Conservation (phyloP, 208 protist genomes). For the Leishmania braziliensis region DNA sequence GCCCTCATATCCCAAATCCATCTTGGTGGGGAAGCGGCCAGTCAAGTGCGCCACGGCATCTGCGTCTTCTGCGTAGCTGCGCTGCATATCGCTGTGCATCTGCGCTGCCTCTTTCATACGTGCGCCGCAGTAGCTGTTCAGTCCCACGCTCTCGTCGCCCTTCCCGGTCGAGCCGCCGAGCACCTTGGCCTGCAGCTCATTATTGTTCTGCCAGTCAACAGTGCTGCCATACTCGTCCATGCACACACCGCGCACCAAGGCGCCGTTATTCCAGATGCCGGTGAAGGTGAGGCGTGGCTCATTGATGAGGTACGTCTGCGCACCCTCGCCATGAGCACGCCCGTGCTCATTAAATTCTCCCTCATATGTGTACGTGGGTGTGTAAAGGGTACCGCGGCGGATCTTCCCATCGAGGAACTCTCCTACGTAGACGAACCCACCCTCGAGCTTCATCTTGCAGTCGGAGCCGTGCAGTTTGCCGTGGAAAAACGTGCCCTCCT, state of each 20-base stretch:
- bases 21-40: conserved; percentile 66
- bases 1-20: conserved; percentile 90
- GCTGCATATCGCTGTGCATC: conserved; percentile 69
- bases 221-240: conserved; percentile 84
- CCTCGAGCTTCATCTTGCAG: conserved; percentile 91
- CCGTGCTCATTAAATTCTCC: conserved; percentile 91
- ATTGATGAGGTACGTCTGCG: conserved; percentile 86
- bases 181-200: conserved; percentile 71
- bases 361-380: conserved; percentile 91
- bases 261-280: conserved; percentile 86
- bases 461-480: conserved; percentile 85
- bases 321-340: conserved; percentile 83
- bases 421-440: conserved; percentile 90
- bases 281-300: conserved; percentile 86
- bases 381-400: conserved; percentile 81
- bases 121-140: conserved; percentile 84
- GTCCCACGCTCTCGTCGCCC: conserved; percentile 58
- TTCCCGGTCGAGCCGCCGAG: conserved; percentile 40
- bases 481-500: conserved; percentile 87
- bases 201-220: conserved; percentile 92
- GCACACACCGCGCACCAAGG: conserved; percentile 78
- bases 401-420: conserved; percentile 88
- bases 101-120: conserved; percentile 78
- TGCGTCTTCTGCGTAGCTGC: conserved; percentile 81
- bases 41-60: conserved; percentile 42